Evolutionary conservation across 345 rosid genomes (phyloP).

Genomic region (Acer negundo): DNA sequence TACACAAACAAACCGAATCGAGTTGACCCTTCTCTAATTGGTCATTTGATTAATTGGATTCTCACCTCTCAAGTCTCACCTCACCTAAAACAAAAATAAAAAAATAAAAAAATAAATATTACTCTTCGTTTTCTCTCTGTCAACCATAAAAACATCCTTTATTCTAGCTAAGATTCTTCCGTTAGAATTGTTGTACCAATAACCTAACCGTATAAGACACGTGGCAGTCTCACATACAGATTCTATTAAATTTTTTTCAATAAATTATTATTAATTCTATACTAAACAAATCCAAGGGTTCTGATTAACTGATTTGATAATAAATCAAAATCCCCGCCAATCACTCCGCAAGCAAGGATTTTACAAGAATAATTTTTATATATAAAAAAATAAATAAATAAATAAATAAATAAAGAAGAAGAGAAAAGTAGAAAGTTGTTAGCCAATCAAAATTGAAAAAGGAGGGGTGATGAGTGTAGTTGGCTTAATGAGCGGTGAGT

Average conservation of each 20-base stretch:
- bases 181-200: conserved; percentile 18
- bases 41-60: not conserved
- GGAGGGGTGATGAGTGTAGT: not conserved
- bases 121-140: conserved; percentile 3
- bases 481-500: conserved; percentile 12
- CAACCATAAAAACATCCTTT: conserved; percentile 13
- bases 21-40: not conserved
- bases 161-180: conserved; percentile 22
- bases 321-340: conserved; percentile 19
- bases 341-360: conserved; percentile 33
- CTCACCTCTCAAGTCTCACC: conserved; percentile 1
- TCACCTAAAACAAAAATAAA: not conserved
- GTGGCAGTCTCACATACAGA: conserved; percentile 13
- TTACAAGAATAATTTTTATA: not conserved
- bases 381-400: not conserved
- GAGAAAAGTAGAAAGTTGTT: conserved; percentile 11
- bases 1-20: conserved; percentile 19
- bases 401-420: too few relatives aligned
- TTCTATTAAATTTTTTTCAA: not conserved
- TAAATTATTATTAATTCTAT: too few relatives aligned
- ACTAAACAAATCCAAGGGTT: not conserved
- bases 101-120: not conserved
- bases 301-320: too few relatives aligned
- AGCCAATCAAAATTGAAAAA: conserved; percentile 20
- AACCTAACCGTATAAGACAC: conserved; percentile 14